phyloP scores from a whole-genome alignment of 2,329 filamentous ascomycete genomes.

The Colletotrichum lupini region DNA sequence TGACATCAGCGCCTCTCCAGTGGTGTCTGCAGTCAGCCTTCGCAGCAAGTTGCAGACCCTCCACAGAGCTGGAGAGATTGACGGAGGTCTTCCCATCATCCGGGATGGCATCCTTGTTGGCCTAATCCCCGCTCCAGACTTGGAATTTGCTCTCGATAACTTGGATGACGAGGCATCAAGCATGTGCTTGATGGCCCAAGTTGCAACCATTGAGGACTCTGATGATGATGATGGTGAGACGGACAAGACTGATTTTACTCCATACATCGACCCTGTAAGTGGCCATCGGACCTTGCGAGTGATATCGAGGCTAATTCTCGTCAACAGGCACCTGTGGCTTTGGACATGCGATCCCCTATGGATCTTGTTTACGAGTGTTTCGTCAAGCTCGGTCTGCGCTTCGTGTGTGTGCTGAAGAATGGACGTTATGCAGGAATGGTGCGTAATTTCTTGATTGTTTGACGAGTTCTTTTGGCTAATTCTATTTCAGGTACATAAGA shows the following conservation, averaged over 20 bases:
- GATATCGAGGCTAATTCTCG: neutral
- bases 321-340: conserved; percentile 78
- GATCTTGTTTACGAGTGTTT: conserved; percentile 98
- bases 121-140: conserved; percentile 91
- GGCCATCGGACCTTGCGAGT: neutral
- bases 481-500: conserved; percentile 81
- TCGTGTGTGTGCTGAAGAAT: conserved; percentile 88
- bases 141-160: conserved; percentile 91
- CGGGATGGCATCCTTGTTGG: conserved; percentile 84
- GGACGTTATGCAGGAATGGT: conserved; percentile 91
- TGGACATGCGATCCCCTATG: conserved; percentile 91
- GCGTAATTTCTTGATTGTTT: conserved; percentile 45
- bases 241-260: conserved; percentile 87
- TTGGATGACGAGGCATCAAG: conserved; percentile 79
- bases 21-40: conserved; percentile 81
- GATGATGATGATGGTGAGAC: conserved; percentile 64
- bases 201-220: conserved; percentile 71
- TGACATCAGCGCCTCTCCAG: conserved; percentile 85
- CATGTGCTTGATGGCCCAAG: conserved; percentile 84
- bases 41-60: conserved; percentile 84
- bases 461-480: conserved; percentile 10
- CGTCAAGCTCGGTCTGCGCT: conserved; percentile 90
- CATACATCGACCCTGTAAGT: conserved; percentile 86
- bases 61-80: conserved; percentile 87
- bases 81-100: conserved; percentile 90